Evolutionary conservation across 139 green algal genomes (phyloP).

Genomic region (Axilococcus clingmanii): DNA sequence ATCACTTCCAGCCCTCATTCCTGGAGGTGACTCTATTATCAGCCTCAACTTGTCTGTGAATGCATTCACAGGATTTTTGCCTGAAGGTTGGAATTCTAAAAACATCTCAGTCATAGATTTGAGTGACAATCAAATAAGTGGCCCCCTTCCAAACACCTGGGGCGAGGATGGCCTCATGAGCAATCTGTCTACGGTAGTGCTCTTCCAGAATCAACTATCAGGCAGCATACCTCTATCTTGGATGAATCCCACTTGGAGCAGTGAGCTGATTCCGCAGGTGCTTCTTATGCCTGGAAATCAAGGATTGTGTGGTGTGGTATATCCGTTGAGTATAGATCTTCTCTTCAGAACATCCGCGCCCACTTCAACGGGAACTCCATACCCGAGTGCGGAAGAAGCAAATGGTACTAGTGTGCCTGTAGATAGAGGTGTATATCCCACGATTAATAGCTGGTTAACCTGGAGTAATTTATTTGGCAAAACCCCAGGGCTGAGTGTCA

Average conservation of each 20-base stretch:
- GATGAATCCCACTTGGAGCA: background rate
- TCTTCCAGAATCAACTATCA: constrained; percentile 11
- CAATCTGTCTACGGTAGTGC: background rate
- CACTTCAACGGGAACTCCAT: background rate
- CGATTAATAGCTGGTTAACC: constrained; percentile 6
- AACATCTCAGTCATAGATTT: constrained; percentile 9
- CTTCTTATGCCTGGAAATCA: too few relatives aligned
- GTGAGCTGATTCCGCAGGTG: too few relatives aligned
- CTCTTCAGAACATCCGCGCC: too few relatives aligned
- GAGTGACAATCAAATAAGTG: constrained; percentile 7
- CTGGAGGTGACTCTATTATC: constrained; percentile 2
- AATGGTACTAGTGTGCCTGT: constrained; percentile 1
- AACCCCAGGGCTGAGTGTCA: too few relatives aligned
- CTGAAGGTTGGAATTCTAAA: constrained; percentile 7
- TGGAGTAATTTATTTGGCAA: constrained; percentile 1
- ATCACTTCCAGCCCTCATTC: constrained; percentile 10
- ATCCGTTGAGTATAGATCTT: too few relatives aligned
- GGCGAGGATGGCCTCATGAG: constrained; percentile 6
- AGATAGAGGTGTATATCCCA: background rate
- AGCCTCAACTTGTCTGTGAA: constrained; percentile 17
- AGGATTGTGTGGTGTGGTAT: background rate
- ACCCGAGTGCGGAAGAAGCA: constrained; percentile 5
- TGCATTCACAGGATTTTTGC: constrained; percentile 9
- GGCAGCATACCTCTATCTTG: background rate
- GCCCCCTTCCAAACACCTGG: constrained; percentile 8